Base-by-base conservation (phyloP, 2,329 filamentous ascomycete genomes). In the Alternaria infectoria region DNA sequence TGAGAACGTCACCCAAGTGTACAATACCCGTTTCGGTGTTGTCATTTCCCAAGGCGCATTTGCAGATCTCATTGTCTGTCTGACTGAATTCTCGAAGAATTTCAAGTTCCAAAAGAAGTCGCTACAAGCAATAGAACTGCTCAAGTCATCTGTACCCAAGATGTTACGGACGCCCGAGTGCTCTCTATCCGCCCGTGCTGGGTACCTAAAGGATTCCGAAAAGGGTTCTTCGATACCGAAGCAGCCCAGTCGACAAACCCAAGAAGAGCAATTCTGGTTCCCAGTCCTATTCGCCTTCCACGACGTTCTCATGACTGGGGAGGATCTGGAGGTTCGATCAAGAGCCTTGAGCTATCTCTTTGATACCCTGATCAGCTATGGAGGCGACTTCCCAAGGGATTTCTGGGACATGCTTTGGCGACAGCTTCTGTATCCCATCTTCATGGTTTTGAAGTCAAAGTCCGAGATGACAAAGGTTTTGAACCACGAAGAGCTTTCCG, bases 391-490 rank as follows among this genome's bases (percentile, higher is more conserved):
- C 74, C 93, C 95, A 4, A 85, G 90, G 1, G 93, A 97, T 57
- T 99, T 99, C 78, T 99, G 96, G 96, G 96, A 99, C 79, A 97
- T 96, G 17, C 86, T 99, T 0, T 99, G 96, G 94, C 89, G 95
- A 54, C 96, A 99, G 78, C 88, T 99, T 62, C 87, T 99, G 1
- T 98, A 97, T 72, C 96, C 96, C 1, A 99, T 99, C 70, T 99
- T 99, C 82, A 94, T 98, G 87, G 96, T 99, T 3, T 83, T 99
- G 46, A 93, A 97, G 70, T 97, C 96, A 17, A 93, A 96, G 68
- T 96, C 95, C 0, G 96, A 99, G 79, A 96, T 98, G 91, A 91
- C 91, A 25, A 97, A 97, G 75, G 94, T 95, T 13, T 87, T 95
- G 36, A 98, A 95, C 74, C 94, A 97, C 74, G 96, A 99, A 80